A percentile compares a stretch with the other conserved stretches of the same genome.
These are phyloP conservation scores for Pseudozyma sp. DNA, from an alignment of 1,284 basidiomycete genomes.

Conservation along the genomic window DNA sequence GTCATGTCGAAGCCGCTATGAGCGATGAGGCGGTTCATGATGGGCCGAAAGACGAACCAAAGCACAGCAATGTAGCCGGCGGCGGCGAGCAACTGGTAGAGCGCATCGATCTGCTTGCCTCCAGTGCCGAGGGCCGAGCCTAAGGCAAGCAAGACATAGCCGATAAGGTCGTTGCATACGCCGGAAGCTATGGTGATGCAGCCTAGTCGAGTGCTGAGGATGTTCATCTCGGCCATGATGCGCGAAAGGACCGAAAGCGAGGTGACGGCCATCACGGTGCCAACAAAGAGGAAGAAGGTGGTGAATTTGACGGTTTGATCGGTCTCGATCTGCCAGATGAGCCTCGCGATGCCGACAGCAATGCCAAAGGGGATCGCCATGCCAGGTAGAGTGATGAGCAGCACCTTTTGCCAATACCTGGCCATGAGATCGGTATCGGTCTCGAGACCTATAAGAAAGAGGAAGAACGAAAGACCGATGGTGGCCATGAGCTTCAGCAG, in stretches of 20 bases:
- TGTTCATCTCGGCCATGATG: conserved; percentile 56
- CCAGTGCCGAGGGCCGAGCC: conserved; percentile 42
- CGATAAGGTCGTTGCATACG: conserved; percentile 57
- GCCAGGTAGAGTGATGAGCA: conserved; percentile 54
- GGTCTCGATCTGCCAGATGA: conserved; percentile 48
- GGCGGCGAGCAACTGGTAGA: conserved; percentile 52
- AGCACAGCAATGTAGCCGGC: conserved; percentile 43
- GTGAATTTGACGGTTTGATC: conserved; percentile 52
- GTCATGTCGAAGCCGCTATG: conserved; percentile 46
- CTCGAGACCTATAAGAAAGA: conserved; percentile 58
- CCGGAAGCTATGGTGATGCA: conserved; percentile 54
- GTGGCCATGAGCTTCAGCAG: conserved; percentile 49
- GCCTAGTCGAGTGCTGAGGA: conserved; percentile 52
- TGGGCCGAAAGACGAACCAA: conserved; percentile 46
- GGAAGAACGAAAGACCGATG: conserved; percentile 53
- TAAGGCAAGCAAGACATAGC: conserved; percentile 53
- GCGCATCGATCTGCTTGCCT: conserved; percentile 48
- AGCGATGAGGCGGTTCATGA: conserved; percentile 41
- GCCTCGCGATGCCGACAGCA: conserved; percentile 50
- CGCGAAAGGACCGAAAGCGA: conserved; percentile 48
- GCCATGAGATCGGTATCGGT: conserved; percentile 60
- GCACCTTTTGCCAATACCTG: conserved; percentile 49
- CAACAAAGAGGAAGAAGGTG: conserved; percentile 60
- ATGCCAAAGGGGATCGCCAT: conserved; percentile 60
- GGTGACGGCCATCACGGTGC: conserved; percentile 60